Evolutionary conservation across 768 basidiomycete species (phyloP).

Genomic region (Amanita thiersii): DNA sequence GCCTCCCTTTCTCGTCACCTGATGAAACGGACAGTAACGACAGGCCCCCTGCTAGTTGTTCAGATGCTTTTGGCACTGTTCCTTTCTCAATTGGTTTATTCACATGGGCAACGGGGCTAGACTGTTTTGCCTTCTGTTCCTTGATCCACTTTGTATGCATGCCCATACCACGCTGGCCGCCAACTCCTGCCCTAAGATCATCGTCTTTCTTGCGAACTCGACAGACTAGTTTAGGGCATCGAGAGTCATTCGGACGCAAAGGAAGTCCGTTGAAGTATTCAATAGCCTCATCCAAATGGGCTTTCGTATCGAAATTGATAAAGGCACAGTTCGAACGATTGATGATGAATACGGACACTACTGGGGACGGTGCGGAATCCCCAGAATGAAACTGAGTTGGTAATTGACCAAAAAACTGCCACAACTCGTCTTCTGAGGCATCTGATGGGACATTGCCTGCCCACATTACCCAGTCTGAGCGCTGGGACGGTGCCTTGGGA

Average conservation of each 20-base stretch:
- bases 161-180: conserved; percentile 80
- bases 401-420: conserved; percentile 64
- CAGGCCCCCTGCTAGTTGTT: conserved; percentile 3
- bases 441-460: conserved; percentile 86
- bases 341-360: conserved; percentile 86
- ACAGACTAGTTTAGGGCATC: conserved; percentile 77
- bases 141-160: conserved; percentile 81
- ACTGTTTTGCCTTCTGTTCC: conserved; percentile 39
- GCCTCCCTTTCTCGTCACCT: conserved; percentile 30
- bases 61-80: not conserved
- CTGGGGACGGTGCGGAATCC: not conserved
- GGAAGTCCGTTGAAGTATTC: conserved; percentile 61
- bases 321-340: conserved; percentile 94
- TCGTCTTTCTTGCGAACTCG: conserved; percentile 75
- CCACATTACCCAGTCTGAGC: conserved; percentile 97
- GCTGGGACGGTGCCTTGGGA: conserved; percentile 61
- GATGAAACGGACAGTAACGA: conserved; percentile 15
- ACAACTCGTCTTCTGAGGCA: conserved; percentile 77
- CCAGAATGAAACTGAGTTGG: conserved; percentile 10
- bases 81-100: not conserved
- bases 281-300: conserved; percentile 59
- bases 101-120: not conserved
- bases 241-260: conserved; percentile 61
- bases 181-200: conserved; percentile 84
- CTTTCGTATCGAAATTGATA: conserved; percentile 72